These are phyloP conservation scores for Trametes villosa DNA, from an alignment of 768 basidiomycete species.

Conservation along the genomic window DNA sequence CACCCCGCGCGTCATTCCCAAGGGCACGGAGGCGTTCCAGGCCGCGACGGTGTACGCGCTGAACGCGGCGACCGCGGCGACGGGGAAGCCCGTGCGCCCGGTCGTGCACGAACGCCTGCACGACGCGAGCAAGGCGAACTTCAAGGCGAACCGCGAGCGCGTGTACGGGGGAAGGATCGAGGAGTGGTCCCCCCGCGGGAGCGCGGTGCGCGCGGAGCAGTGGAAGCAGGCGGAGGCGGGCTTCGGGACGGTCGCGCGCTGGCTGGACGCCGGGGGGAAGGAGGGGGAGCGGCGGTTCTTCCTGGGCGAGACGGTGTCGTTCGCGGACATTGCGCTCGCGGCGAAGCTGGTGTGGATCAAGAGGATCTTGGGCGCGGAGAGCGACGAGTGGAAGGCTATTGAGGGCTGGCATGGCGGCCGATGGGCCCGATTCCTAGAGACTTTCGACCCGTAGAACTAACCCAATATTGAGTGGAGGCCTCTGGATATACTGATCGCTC, in stretches of 20 bases:
- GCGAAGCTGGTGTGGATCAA: conserved; percentile 9
- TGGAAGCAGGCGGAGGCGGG: conserved; percentile 43
- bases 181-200: conserved; percentile 36
- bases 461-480: no score
- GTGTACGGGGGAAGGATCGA: conserved; percentile 39
- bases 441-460: no score
- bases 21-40: conserved; percentile 44
- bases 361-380: conserved; percentile 11
- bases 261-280: conserved; percentile 15
- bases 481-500: no score
- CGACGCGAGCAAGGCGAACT: conserved; percentile 39
- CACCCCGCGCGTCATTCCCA: conserved; percentile 44
- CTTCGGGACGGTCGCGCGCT: conserved; percentile 31
- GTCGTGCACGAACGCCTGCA: conserved; percentile 8
- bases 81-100: conserved; percentile 10
- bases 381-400: conserved; percentile 13
- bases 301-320: conserved; percentile 8
- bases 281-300: conserved; percentile 6
- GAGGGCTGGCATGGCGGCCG: conserved; percentile 16
- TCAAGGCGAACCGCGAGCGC: conserved; percentile 41
- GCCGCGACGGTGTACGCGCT: conserved; percentile 39
- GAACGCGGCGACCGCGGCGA: neutral
- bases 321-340: conserved; percentile 11
- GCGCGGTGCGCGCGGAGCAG: conserved; percentile 35
- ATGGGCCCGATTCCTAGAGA: conserved; percentile 17